These are phyloP conservation scores for Ganoderma sinense DNA, from an alignment of 1,284 basidiomycete species.

Conservation along the genomic window DNA sequence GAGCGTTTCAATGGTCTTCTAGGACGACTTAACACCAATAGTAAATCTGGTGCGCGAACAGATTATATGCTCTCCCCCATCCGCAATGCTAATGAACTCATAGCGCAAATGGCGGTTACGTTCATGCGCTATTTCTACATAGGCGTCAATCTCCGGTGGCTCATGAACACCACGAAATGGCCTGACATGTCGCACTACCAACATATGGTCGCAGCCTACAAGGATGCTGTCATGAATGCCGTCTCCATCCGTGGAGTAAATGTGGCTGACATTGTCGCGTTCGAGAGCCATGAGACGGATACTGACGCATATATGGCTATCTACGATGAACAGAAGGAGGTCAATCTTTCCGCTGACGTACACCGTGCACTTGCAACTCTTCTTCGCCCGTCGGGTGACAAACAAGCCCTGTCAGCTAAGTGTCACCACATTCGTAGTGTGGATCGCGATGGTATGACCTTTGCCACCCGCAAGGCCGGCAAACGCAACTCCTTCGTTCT, in stretches of 20 bases:
- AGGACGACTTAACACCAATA: constrained; percentile 18
- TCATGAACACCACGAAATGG: constrained; percentile 15
- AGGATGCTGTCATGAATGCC: neutral
- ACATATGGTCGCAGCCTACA: neutral
- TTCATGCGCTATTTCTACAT: constrained; percentile 25
- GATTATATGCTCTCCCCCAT: neutral
- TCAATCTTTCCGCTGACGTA: too few species aligned
- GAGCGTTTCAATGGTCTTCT: constrained; percentile 30
- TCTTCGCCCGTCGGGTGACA: too few species aligned
- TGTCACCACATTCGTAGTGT: neutral
- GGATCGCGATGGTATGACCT: neutral
- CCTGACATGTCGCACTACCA: neutral
- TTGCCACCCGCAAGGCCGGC: neutral
- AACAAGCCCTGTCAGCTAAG: neutral
- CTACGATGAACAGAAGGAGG: neutral
- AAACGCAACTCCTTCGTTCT: constrained; percentile 5
- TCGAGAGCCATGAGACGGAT: neutral
- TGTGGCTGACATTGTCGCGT: neutral
- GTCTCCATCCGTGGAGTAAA: neutral
- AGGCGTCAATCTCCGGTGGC: constrained; percentile 14
- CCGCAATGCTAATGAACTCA: neutral
- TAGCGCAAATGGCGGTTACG: constrained; percentile 21
- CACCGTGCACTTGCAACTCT: neutral
- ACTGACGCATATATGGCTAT: neutral
- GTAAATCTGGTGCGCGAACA: neutral